Percentiles rank a stretch among this genome's conserved stretches.
Conservation (phyloP, 257 asterid species). For the Scutellaria barbata region DNA sequence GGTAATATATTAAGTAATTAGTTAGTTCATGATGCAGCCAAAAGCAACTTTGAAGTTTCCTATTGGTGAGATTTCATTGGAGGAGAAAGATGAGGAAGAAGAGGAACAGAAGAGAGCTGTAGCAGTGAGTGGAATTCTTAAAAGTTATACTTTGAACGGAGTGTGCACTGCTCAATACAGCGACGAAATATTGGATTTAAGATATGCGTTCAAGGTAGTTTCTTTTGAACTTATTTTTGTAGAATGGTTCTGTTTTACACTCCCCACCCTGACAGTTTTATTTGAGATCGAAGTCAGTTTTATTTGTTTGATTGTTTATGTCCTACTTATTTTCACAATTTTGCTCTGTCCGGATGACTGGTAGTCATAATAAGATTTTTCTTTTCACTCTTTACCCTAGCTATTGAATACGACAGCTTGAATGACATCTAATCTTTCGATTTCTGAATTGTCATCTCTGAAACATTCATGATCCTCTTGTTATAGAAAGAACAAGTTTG, state of each 20-base stretch:
- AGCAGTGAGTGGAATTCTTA: constrained; percentile 67
- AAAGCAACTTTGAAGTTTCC: constrained; percentile 82
- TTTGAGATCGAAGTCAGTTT: background rate
- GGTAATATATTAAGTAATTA: background rate
- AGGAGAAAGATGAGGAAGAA: constrained; percentile 73
- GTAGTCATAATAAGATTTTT: background rate
- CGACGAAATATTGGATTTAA: constrained; percentile 67
- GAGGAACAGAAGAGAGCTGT: constrained; percentile 60
- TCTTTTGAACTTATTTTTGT: constrained; percentile 20
- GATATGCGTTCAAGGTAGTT: constrained; percentile 83
- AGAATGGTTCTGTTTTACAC: background rate
- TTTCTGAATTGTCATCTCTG: constrained; percentile 2
- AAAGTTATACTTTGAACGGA: constrained; percentile 63
- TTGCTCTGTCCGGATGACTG: constrained; percentile 17
- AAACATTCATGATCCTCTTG: constrained; percentile 14
- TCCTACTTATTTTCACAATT: background rate
- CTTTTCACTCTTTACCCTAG: background rate
- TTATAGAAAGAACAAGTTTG: constrained; percentile 14
- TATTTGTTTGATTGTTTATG: constrained; percentile 5
- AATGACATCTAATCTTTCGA: background rate
- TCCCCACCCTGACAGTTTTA: background rate
- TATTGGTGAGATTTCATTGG: constrained; percentile 76
- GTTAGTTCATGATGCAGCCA: constrained; percentile 58
- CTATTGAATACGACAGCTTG: background rate
- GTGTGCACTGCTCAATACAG: constrained; percentile 73